phyloP scores from a whole-genome alignment of 352 stramenopile genomes.

The Globisporangium perplexum region DNA sequence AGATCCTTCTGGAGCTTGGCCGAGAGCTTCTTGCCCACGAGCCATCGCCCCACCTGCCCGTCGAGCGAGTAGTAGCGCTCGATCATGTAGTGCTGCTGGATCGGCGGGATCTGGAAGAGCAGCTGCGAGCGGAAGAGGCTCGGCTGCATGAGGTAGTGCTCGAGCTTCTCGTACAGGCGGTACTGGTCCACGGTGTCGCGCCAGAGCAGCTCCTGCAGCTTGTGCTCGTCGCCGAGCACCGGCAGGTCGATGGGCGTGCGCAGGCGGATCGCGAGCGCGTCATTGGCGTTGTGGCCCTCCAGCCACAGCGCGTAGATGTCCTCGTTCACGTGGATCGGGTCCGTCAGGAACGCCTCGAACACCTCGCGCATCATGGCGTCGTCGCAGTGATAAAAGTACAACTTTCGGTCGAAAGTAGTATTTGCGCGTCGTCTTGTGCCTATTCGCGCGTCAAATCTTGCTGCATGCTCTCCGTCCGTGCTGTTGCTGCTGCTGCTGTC shows the following conservation, averaged over 20 bases:
- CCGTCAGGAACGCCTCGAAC: constrained; percentile 78
- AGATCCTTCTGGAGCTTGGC: constrained; percentile 82
- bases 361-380: constrained; percentile 55
- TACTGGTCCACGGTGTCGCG: constrained; percentile 82
- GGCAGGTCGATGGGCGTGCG: constrained; percentile 39
- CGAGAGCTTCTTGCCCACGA: constrained; percentile 78
- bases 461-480: too few species aligned
- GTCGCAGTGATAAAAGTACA: neutral
- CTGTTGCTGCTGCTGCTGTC: too few species aligned
- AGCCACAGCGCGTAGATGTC: constrained; percentile 77
- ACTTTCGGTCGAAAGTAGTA: too few species aligned
- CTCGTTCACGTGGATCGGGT: constrained; percentile 74
- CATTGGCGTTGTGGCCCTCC: constrained; percentile 57
- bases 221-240: constrained; percentile 40
- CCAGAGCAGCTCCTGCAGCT: constrained; percentile 68
- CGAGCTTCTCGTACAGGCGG: constrained; percentile 76
- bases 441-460: too few species aligned
- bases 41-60: constrained; percentile 55
- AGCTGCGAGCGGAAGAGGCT: constrained; percentile 74
- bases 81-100: constrained; percentile 78
- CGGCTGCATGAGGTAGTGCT: constrained; percentile 79
- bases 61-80: constrained; percentile 79
- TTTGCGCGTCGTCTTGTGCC: too few species aligned
- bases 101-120: constrained; percentile 74
- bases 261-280: constrained; percentile 47